Conservation (phyloP, 306 rosid species). For the Boehmeria nivea region DNA sequence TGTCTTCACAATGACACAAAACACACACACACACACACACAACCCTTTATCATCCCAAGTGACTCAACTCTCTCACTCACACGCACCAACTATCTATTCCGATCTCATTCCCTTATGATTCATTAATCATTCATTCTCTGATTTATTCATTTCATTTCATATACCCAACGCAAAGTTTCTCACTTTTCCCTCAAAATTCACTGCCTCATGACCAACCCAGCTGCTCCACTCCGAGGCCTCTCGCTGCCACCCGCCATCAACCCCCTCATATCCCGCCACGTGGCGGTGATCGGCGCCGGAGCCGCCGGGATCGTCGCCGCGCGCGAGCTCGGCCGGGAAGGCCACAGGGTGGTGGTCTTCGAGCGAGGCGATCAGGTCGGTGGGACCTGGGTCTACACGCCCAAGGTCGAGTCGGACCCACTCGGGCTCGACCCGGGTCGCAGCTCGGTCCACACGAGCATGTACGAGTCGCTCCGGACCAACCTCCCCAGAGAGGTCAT, state of each 20-base stretch:
- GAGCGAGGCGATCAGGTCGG: constrained; percentile 28
- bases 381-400: constrained; percentile 37
- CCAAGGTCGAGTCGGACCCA: constrained; percentile 26
- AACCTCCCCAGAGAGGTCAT: constrained; percentile 35
- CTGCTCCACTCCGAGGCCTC: neutral
- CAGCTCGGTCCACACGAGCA: constrained; percentile 24
- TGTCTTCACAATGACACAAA: too few relatives aligned
- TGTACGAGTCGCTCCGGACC: constrained; percentile 31
- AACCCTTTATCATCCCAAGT: too few relatives aligned
- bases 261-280: constrained; percentile 15
- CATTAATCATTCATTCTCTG: too few relatives aligned
- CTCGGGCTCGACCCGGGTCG: constrained; percentile 26
- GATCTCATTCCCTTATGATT: too few relatives aligned
- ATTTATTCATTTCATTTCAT: too few relatives aligned
- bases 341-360: constrained; percentile 25
- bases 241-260: constrained; percentile 2
- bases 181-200: too few relatives aligned
- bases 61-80: too few relatives aligned
- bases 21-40: too few relatives aligned
- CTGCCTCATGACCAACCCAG: neutral
- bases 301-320: constrained; percentile 29
- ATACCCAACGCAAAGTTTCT: too few relatives aligned
- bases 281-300: constrained; percentile 37
- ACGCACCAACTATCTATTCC: too few relatives aligned
- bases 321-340: constrained; percentile 33